Percentiles rank a stretch among this genome's conserved stretches.
These are phyloP conservation scores for Salix purpurea DNA, from an alignment of 345 rosid genomes.

Conservation along the genomic window DNA sequence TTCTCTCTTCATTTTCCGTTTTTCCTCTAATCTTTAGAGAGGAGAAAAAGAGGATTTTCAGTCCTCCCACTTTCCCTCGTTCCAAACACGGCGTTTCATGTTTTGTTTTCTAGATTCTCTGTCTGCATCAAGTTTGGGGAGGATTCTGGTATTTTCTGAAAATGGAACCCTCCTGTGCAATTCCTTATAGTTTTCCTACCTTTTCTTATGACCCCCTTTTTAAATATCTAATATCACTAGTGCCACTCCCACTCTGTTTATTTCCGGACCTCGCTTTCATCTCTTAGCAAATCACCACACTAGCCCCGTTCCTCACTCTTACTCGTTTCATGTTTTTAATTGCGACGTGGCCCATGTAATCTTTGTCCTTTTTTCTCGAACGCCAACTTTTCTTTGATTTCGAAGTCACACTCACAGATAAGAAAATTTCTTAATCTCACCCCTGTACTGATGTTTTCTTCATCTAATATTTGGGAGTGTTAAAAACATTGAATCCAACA, in stretches of 20 bases:
- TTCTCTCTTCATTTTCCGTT: neutral
- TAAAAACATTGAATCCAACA: no score
- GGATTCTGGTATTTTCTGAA: neutral
- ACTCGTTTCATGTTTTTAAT: neutral
- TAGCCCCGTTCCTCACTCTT: neutral
- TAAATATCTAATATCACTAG: neutral
- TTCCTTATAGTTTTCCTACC: neutral
- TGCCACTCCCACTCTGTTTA: neutral
- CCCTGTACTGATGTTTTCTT: no score
- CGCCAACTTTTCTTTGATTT: no score
- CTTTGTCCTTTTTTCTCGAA: neutral
- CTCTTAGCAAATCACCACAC: neutral
- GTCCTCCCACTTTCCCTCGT: neutral
- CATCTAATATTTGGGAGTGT: fast-evolving
- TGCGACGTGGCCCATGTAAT: neutral
- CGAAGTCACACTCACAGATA: no score
- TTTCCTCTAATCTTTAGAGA: no score
- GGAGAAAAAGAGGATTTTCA: neutral
- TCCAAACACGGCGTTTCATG: neutral
- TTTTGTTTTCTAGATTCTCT: neutral
- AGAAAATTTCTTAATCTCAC: no score
- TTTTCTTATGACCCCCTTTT: no score
- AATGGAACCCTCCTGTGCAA: neutral
- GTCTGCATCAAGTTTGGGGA: neutral
- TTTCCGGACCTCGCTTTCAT: neutral